phyloP scores from a whole-genome alignment of 2,329 filamentous ascomycete genomes.

The Ophiostoma quercus region DNA sequence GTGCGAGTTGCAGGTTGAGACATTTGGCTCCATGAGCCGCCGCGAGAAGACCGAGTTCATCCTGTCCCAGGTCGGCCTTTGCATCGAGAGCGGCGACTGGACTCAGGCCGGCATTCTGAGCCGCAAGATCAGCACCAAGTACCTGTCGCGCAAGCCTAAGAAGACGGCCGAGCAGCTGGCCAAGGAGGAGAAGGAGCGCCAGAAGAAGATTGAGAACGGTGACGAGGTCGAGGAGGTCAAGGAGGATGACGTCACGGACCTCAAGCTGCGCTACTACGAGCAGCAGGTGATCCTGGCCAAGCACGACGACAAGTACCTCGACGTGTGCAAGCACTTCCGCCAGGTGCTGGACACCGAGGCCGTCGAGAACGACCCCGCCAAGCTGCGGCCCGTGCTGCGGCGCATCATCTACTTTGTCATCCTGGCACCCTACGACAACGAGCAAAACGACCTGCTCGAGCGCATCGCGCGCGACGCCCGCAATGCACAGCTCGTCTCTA shows the following conservation, averaged over 20 bases:
- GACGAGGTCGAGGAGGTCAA: constrained; percentile 72
- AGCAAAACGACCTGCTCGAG: constrained; percentile 95
- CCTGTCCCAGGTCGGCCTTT: constrained; percentile 85
- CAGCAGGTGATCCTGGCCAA: constrained; percentile 94
- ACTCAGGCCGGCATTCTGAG: constrained; percentile 89
- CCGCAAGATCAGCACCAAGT: constrained; percentile 94
- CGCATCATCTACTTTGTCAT: constrained; percentile 97
- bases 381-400: constrained; percentile 82
- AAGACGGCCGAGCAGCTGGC: constrained; percentile 84
- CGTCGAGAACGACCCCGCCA: constrained; percentile 80
- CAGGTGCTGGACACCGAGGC: constrained; percentile 95
- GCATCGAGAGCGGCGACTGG: constrained; percentile 95
- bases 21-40: constrained; percentile 95
- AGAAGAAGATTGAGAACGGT: constrained; percentile 75
- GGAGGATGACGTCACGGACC: constrained; percentile 86
- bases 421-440: constrained; percentile 94
- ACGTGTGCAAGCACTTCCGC: constrained; percentile 96
- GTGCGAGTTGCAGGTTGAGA: constrained; percentile 97
- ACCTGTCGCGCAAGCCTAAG: constrained; percentile 73
- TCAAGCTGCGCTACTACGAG: constrained; percentile 95
- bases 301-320: constrained; percentile 95
- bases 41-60: constrained; percentile 99
- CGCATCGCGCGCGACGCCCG: constrained; percentile 82
- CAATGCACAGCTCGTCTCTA: constrained; percentile 63
- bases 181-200: constrained; percentile 82